Conservation (phyloP, 345 rosid genomes). For the Populus simonii region DNA sequence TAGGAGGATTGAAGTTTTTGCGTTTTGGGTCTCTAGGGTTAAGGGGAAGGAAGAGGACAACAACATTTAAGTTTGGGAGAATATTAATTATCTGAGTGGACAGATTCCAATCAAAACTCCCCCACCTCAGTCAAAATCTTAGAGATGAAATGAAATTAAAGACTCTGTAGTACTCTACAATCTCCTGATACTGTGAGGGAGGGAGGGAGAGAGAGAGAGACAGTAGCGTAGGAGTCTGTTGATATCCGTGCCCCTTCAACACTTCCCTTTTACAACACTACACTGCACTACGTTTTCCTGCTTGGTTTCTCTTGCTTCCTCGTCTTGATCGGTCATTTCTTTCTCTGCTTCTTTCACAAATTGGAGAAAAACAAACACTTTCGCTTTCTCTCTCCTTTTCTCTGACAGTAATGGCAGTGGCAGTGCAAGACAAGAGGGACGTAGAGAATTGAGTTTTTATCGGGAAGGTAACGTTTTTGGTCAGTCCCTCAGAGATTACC, state of each 20-base stretch:
- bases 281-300: neutral
- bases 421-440: constrained; percentile 52
- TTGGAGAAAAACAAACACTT: neutral
- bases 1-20: neutral
- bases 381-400: constrained; percentile 26
- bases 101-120: constrained; percentile 9
- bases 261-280: neutral
- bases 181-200: neutral
- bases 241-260: constrained; percentile 14
- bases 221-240: neutral
- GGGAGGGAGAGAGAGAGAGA: neutral
- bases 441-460: constrained; percentile 45
- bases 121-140: neutral
- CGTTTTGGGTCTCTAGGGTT: neutral
- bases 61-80: constrained; percentile 11
- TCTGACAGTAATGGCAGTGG: constrained; percentile 68
- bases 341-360: constrained; percentile 19
- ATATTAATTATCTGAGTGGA: constrained; percentile 19
- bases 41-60: neutral
- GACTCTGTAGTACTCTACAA: neutral
- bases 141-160: neutral
- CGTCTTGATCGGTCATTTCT: constrained; percentile 57
- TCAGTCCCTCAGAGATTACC: constrained; percentile 14
- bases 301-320: constrained; percentile 18
- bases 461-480: constrained; percentile 70